Evolutionary conservation across 768 basidiomycete species (phyloP), one percentile per base, ranked within the genome.

Genomic region (Mycena polygramma): DNA sequence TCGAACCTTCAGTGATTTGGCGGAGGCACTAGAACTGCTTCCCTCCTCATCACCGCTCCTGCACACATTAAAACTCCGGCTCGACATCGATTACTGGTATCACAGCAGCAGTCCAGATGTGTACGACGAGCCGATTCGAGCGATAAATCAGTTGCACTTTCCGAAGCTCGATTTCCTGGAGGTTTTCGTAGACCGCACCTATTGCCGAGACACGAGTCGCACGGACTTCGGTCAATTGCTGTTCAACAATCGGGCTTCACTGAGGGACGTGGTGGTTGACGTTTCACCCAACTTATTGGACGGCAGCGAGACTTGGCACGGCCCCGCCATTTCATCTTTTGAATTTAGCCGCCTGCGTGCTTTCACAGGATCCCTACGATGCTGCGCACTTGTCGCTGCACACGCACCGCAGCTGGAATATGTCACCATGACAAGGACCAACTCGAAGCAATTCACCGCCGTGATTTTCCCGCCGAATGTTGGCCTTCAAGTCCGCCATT

Each of bases 41-140:
- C 22, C 49, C 4, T 48, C n/a, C 15, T 52, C 60, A 20, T 62
- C 60, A 26, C 60, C 60, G 7, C 49, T 52, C 36, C 36, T 62
- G 15, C 10, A 52, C 14, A 52, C 60, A 1, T 48, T 62, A 14
- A 37, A 26, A 39, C n/a, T 62, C 22, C 8, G 30, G 49, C 35
- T 62, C 49, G 6, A 3, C 7, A 2, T 41, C 5, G 22, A 15
- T n/a, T 7, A 14, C 22, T 5, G 7, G 20, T 4, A 22, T 4
- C 22, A 49, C 20, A n/a, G 22, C 14, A 6, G 39, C 7, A 7
- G 7, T 37, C 30, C 9, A 2, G 7, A 7, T 2, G n/a, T 30
- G 13, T 62, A 51, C 36, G 26, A 4, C 10, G 46, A 41, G 13
- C 48, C 37, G 35, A 22, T 51, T 20, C 7, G 7, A 26, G 52